A percentile compares a stretch with the other conserved stretches of the same genome.
Evolutionary conservation across 169 alveolate species (phyloP).

Genomic region (Cryptosporidium parvum): DNA sequence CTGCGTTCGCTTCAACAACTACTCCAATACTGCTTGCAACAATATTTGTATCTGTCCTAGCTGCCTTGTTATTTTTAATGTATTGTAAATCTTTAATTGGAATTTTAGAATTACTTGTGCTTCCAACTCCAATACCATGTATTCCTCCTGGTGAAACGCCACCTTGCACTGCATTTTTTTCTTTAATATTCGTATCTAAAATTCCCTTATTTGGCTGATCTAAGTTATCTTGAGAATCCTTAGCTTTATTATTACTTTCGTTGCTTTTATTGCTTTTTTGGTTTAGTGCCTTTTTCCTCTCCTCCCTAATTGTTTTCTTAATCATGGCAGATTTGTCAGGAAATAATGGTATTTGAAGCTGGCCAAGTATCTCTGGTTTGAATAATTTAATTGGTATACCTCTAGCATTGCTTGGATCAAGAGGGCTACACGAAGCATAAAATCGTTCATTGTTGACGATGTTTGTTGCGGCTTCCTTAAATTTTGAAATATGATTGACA

Average conservation of each 20-base stretch:
- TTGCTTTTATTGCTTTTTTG: background rate
- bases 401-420: slow-evolving; percentile 71
- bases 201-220: background rate
- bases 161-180: slow-evolving; percentile 41
- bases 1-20: slow-evolving; percentile 3
- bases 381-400: slow-evolving; percentile 45
- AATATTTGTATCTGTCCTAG: slow-evolving; percentile 36
- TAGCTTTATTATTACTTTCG: background rate
- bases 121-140: slow-evolving; percentile 72
- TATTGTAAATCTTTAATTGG: background rate
- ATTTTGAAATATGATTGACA: slow-evolving; percentile 55
- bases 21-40: slow-evolving; percentile 69
- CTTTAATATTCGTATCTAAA: background rate
- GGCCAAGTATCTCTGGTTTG: slow-evolving; percentile 27
- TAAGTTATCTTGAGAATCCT: slow-evolving; percentile 18
- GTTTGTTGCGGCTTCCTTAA: slow-evolving; percentile 38
- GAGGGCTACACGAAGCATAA: slow-evolving; percentile 70
- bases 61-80: background rate
- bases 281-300: background rate
- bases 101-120: slow-evolving; percentile 48
- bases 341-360: slow-evolving; percentile 57
- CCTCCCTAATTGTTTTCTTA: slow-evolving; percentile 35
- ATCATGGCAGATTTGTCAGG: slow-evolving; percentile 65
- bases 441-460: slow-evolving; percentile 22
- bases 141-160: slow-evolving; percentile 64